Evolutionary conservation across 345 rosid species (phyloP), one percentile per base, ranked within the genome.

Genomic region (Luvunga scandens): DNA sequence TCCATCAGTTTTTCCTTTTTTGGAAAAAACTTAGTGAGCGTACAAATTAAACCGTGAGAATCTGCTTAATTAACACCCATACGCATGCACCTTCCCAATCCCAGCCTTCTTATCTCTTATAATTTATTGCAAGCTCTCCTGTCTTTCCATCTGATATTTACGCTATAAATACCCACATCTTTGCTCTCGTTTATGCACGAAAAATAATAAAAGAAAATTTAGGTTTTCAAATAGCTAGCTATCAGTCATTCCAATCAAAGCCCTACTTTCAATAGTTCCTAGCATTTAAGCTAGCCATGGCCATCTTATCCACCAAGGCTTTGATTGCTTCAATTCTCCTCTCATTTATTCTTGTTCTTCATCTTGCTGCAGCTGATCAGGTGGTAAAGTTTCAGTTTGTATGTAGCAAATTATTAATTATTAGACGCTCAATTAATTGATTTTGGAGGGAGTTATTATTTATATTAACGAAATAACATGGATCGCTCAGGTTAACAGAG

Each of bases 311-410:
- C 14, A 10, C 48, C 48, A 87, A 84, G 80, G 59, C 81, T 73
- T 73, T 85, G 69, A 60, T 86, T 64, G 89, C 90, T 80, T 83
- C 86, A 60, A 81, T 88, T 77, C 84, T 91, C 80, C 53, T 89
- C 77, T 91, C 88, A 69, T 86, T 91, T 69, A 84, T 42, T 42
- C 48, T 89, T 57, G 62, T 88, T 71, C 85, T 88, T 69, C 87
- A 82, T 61, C 78, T 84, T 34, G 89, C 73, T 24, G 79, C 80
- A 22, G 90, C 92, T 50, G 86, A 80, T 62, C 78, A 73, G 65
- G 22, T 68, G 83, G 81, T 83, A 82, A 74, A 70, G 60, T 57
- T 66, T 38, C 5, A 18, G 39, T 75, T 38, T 9, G 14, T 12
- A 42, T 19, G 2, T 75, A 21, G 30, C 30, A 28, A 25, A 48